These are phyloP conservation scores for Trichocomaceae sp. DNA, from an alignment of 2,329 filamentous ascomycete species.

Conservation along the genomic window DNA sequence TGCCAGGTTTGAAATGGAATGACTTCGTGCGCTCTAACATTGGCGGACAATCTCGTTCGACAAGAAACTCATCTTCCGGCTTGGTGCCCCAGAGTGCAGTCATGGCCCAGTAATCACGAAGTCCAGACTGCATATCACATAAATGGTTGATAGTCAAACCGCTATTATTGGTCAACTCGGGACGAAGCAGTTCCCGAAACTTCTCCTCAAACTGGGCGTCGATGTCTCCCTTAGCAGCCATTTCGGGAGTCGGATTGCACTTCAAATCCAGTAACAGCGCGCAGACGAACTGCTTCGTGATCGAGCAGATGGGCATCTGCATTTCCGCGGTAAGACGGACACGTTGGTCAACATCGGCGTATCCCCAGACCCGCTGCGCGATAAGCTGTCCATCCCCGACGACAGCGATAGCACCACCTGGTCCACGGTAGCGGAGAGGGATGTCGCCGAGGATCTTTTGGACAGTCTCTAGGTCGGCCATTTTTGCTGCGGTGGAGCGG, in stretches of 20 bases:
- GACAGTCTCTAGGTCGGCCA: not conserved
- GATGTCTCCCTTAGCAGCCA: constrained; percentile 24
- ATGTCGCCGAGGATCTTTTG: constrained; percentile 15
- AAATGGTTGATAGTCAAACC: constrained; percentile 34
- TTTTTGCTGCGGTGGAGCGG: not conserved
- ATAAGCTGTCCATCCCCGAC: constrained; percentile 39
- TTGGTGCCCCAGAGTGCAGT: constrained; percentile 39
- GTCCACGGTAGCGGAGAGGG: constrained; percentile 28
- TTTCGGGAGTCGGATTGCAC: constrained; percentile 25
- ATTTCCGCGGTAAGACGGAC: constrained; percentile 33
- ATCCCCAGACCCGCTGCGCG: constrained; percentile 38
- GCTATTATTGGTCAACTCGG: constrained; percentile 19
- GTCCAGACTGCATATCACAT: constrained; percentile 38
- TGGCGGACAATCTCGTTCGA: constrained; percentile 24
- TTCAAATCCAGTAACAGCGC: constrained; percentile 32
- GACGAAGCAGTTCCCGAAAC: constrained; percentile 21
- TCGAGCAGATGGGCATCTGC: constrained; percentile 42
- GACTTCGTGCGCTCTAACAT: constrained; percentile 28
- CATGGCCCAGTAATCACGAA: constrained; percentile 44
- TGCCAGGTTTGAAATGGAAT: constrained; percentile 40
- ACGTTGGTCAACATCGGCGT: constrained; percentile 35
- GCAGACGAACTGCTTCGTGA: constrained; percentile 43
- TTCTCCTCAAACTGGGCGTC: constrained; percentile 26
- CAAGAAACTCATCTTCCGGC: constrained; percentile 36
- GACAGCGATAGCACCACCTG: constrained; percentile 39